Evolutionary conservation across 306 rosid species (phyloP).

Genomic region (Cucumis melo): DNA sequence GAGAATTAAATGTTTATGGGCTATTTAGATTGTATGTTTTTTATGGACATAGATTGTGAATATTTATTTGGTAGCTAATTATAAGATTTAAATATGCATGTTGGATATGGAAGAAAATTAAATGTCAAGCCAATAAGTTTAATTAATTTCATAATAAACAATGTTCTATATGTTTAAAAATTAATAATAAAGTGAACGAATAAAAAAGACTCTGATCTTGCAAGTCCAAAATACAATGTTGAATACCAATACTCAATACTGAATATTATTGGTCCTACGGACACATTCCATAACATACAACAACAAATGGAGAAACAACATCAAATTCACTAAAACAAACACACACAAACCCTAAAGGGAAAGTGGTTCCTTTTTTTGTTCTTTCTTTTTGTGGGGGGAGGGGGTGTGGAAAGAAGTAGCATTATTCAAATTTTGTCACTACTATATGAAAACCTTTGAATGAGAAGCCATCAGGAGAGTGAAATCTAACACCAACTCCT

Average conservation of each 20-base stretch:
- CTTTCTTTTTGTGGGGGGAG: neutral
- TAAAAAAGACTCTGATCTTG: neutral
- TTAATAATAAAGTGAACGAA: neutral
- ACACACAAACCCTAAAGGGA: neutral
- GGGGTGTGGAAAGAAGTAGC: neutral
- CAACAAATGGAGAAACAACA: neutral
- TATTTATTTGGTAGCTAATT: neutral
- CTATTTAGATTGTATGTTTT: neutral
- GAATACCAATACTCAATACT: neutral
- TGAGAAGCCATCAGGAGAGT: neutral
- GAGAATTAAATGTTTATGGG: neutral
- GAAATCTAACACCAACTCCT: neutral
- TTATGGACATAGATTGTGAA: neutral
- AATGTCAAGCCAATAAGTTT: neutral
- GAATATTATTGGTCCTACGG: neutral
- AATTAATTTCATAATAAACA: neutral
- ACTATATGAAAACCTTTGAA: neutral
- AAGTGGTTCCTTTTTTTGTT: neutral
- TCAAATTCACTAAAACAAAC: neutral
- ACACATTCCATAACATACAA: neutral
- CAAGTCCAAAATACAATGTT: neutral
- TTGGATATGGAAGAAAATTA: neutral
- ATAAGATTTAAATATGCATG: neutral
- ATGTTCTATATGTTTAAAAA: neutral
- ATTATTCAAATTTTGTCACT: constrained; percentile 1